Percentiles rank a stretch among this genome's conserved stretches.
Evolutionary conservation across 495 filamentous ascomycete species (phyloP).

Genomic region (Cairneyella variabilis): DNA sequence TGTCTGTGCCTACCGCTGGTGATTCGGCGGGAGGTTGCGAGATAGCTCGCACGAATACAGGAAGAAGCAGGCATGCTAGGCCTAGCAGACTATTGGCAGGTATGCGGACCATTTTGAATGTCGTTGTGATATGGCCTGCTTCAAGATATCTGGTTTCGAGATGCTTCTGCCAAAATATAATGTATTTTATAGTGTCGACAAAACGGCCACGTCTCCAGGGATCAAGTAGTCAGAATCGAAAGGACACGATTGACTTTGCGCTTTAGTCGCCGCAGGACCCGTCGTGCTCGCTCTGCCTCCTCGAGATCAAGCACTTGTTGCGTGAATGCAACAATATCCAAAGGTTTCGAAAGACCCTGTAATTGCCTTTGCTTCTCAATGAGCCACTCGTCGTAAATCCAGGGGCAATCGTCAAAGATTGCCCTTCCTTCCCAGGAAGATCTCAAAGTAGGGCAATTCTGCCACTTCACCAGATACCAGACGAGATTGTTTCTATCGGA

Average conservation of each 20-base stretch:
- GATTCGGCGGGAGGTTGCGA: constrained; percentile 4
- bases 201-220: constrained; percentile 7
- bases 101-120: constrained; percentile 10
- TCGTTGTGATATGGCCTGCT: no score
- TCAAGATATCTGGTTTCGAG: background rate
- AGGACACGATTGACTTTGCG: constrained; percentile 17
- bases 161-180: background rate
- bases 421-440: constrained; percentile 22
- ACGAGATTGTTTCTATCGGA: constrained; percentile 2
- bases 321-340: constrained; percentile 20
- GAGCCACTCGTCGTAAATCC: constrained; percentile 20
- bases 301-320: constrained; percentile 16
- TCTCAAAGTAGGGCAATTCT: constrained; percentile 25
- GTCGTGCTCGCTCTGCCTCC: constrained; percentile 13
- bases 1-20: constrained; percentile 29
- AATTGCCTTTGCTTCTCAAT: constrained; percentile 19
- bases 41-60: constrained; percentile 9
- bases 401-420: constrained; percentile 7
- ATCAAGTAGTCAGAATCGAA: constrained; percentile 21
- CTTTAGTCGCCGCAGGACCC: constrained; percentile 20
- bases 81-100: background rate
- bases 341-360: constrained; percentile 15
- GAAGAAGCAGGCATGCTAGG: constrained; percentile 13
- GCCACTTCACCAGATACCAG: constrained; percentile 30
- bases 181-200: background rate